These are phyloP conservation scores for Neoascochyta sp. DNA, from an alignment of 2,329 filamentous ascomycete genomes.

Conservation along the genomic window DNA sequence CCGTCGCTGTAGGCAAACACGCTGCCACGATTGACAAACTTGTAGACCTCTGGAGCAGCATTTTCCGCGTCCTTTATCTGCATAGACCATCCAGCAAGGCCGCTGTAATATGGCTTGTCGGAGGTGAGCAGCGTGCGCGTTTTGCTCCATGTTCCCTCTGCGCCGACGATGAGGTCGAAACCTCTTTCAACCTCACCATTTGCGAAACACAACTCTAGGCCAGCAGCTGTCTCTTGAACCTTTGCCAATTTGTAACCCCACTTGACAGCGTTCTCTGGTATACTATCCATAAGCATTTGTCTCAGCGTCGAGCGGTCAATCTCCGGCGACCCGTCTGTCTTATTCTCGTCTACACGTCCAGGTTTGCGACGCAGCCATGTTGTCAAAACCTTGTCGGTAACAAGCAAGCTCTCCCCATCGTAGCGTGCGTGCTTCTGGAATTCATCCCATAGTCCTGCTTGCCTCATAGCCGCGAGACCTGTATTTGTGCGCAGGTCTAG, in stretches of 20 bases:
- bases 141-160: constrained; percentile 45
- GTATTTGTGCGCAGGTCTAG: constrained; percentile 53
- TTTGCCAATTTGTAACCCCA: constrained; percentile 22
- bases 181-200: constrained; percentile 23
- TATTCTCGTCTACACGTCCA: constrained; percentile 8
- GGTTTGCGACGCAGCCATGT: constrained; percentile 19
- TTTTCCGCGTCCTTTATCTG: constrained; percentile 25
- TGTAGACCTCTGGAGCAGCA: constrained; percentile 25
- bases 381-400: constrained; percentile 38
- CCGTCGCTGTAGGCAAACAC: constrained; percentile 30
- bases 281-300: constrained; percentile 17
- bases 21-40: constrained; percentile 35
- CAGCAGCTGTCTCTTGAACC: constrained; percentile 12
- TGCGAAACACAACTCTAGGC: constrained; percentile 24
- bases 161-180: constrained; percentile 45
- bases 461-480: constrained; percentile 50
- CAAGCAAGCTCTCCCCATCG: constrained; percentile 42
- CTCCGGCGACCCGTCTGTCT: constrained; percentile 19
- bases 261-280: constrained; percentile 19
- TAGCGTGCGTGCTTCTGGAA: constrained; percentile 44
- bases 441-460: constrained; percentile 49
- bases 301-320: constrained; percentile 25
- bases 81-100: constrained; percentile 34
- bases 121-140: constrained; percentile 31
- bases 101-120: constrained; percentile 36